Conservation (phyloP, 768 basidiomycete genomes). For the Boletus speciosus region DNA sequence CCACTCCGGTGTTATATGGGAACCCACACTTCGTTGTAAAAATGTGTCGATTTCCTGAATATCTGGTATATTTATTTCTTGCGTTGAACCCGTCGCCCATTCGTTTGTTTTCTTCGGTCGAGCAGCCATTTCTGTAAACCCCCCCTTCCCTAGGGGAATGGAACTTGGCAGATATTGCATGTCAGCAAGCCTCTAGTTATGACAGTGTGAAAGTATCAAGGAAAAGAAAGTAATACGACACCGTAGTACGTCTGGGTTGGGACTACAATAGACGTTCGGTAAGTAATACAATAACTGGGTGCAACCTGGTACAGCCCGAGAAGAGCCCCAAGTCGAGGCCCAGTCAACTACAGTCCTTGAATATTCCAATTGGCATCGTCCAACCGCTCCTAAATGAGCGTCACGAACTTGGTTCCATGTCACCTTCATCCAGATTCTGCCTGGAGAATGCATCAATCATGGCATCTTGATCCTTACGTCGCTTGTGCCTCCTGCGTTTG, state of each 20-base stretch:
- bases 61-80: constrained; percentile 6
- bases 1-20: background rate
- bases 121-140: background rate
- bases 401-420: constrained; percentile 27
- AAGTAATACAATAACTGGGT: constrained; percentile 25
- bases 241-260: constrained; percentile 2
- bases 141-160: background rate
- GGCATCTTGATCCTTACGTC: constrained; percentile 80
- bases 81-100: background rate
- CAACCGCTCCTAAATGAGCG: constrained; percentile 2
- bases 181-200: constrained; percentile 9
- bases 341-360: constrained; percentile 12
- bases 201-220: background rate
- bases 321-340: constrained; percentile 1
- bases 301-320: constrained; percentile 6
- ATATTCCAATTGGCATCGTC: constrained; percentile 8
- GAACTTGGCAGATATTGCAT: constrained; percentile 1
- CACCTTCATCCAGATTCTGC: constrained; percentile 37
- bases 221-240: constrained; percentile 5
- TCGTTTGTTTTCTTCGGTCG: constrained; percentile 8
- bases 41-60: background rate
- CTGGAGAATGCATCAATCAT: constrained; percentile 77
- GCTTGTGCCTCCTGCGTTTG: constrained; percentile 71
- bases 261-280: constrained; percentile 19
- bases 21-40: background rate